Conservation (phyloP, 2,329 filamentous ascomycete species). For the Erysiphe pulchra region DNA sequence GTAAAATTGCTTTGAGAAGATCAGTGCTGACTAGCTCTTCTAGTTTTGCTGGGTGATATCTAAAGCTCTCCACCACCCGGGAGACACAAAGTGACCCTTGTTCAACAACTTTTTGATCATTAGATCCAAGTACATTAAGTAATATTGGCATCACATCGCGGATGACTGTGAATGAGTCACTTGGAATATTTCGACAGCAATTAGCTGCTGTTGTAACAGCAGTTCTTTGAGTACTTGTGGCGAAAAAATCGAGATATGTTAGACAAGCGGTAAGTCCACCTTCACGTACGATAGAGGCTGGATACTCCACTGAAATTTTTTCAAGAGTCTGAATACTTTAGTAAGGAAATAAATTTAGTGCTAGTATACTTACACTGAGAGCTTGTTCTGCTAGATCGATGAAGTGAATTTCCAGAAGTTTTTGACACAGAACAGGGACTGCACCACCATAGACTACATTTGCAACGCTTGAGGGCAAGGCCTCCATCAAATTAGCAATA, state of each 20-base stretch:
- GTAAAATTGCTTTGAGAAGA: slow-evolving; percentile 59
- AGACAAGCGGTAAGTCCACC: slow-evolving; percentile 88
- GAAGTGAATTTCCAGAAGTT: slow-evolving; percentile 83
- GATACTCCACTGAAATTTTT: slow-evolving; percentile 93
- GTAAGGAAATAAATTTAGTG: neutral
- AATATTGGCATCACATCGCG: slow-evolving; percentile 92
- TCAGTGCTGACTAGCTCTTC: slow-evolving; percentile 82
- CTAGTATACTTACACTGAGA: slow-evolving; percentile 33
- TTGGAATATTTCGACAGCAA: slow-evolving; percentile 87
- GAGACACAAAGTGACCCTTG: slow-evolving; percentile 91
- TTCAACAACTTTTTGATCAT: slow-evolving; percentile 87
- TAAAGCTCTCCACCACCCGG: slow-evolving; percentile 91
- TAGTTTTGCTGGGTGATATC: slow-evolving; percentile 60
- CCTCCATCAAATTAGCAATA: slow-evolving; percentile 94
- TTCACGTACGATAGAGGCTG: slow-evolving; percentile 80
- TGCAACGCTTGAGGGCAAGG: slow-evolving; percentile 69
- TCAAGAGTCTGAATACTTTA: slow-evolving; percentile 42
- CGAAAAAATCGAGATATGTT: slow-evolving; percentile 90
- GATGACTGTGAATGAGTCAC: slow-evolving; percentile 78
- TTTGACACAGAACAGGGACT: slow-evolving; percentile 81
- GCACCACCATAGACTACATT: slow-evolving; percentile 96
- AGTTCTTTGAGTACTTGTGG: slow-evolving; percentile 85
- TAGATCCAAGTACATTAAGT: slow-evolving; percentile 71
- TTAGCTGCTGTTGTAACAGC: slow-evolving; percentile 95
- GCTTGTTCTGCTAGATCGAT: slow-evolving; percentile 96